Base-by-base conservation (phyloP, 208 protist genomes). In the Trypanosoma theileri region DNA sequence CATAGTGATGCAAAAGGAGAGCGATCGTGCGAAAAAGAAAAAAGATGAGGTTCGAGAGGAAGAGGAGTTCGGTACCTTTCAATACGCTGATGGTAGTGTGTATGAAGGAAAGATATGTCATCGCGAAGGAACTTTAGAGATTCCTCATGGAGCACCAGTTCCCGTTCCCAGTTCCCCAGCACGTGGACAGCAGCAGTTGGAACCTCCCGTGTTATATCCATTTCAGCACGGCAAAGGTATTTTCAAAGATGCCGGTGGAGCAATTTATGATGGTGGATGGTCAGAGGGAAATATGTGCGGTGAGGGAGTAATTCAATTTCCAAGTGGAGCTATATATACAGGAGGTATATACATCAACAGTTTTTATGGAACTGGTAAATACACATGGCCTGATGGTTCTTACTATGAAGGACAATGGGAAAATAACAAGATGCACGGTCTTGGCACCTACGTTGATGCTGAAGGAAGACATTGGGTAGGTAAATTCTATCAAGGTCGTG, bases 311-410 rank as follows among this genome's bases (percentile, higher is more conserved):
- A 61, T 93, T 42, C 66, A 66, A 16, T 73, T 89, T 69, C 79
- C 86, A 16, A 92, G 77, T 66, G 89, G 87, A 4, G 73, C 66
- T 28, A 76, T 46, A 54, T 93, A 94, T 71, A 80, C 40, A 24
- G 88, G 85, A 0, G 62, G 69, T 6, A 86, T 95, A 40, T 61
- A 73, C 19, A 79, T 80, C 21, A 86, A 84, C 59, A 58, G 60
- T 19, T 95, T 85, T 56, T 79, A 92, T 57, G 91, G 91, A 13
- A 69, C 53, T 0, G 93, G 91, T 3, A 85, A 68, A 31, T 94
- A 94, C 60, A 87, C 70, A 35, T 98, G 92, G 90, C 77, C 89
- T 17, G 91, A 97, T 68, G 89, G 91, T 14, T 92, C 89, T 19
- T 81, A 68, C 45, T 98, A 97, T 61, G 85, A 92, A 26, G 94